These are phyloP conservation scores for Eucalyptus microcorys DNA, from an alignment of 345 rosid species.

Conservation along the genomic window DNA sequence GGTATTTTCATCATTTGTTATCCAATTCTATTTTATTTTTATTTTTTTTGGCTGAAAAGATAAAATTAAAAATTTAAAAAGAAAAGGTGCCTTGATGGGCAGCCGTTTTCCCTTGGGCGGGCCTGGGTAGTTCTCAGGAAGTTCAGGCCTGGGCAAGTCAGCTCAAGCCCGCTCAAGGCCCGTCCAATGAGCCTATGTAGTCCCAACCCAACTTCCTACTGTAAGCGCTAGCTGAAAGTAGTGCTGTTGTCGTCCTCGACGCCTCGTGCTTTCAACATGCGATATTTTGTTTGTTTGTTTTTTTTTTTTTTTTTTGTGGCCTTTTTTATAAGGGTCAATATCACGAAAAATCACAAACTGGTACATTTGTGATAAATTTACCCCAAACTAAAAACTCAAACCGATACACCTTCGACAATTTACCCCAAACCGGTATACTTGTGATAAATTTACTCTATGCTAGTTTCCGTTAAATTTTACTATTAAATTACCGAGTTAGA, in stretches of 20 bases:
- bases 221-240: not conserved
- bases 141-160: not conserved
- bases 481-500: fast-evolving
- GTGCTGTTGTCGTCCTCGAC: not conserved
- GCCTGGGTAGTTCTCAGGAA: not conserved
- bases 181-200: not conserved
- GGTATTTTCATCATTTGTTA: not conserved
- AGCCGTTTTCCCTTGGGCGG: not conserved
- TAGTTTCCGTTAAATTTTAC: fast-evolving
- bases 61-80: not conserved
- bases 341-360: fast-evolving
- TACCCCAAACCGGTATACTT: fast-evolving
- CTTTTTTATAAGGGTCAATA: not conserved
- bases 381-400: too few species aligned
- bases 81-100: not conserved
- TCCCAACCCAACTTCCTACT: not conserved
- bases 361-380: fast-evolving
- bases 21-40: not conserved
- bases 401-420: too few species aligned
- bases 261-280: not conserved
- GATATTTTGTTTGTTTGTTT: fast-evolving
- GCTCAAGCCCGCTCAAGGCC: not conserved
- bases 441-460: fast-evolving
- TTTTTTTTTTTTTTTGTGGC: fast-evolving
- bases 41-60: not conserved